Base-by-base conservation (phyloP, 257 asterid species). In the Scutellaria galericulata region DNA sequence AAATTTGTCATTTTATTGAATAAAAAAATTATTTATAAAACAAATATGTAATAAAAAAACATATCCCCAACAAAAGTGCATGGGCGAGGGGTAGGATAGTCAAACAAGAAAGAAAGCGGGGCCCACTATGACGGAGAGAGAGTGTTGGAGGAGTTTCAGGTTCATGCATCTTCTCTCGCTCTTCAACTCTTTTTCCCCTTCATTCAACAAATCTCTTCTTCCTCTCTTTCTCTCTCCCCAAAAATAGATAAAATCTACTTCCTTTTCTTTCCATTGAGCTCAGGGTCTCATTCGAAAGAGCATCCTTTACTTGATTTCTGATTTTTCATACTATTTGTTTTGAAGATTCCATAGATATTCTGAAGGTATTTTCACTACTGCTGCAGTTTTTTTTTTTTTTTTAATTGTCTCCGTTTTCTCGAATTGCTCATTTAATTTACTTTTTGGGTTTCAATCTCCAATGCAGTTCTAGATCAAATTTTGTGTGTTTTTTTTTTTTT, bases 111-210 rank as follows among this genome's bases (percentile, higher is more conserved):
- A 5, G 4, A 40, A 10, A 18, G 54, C 8, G 75, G 83, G 78
- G 13, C 54, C 83, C 77, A 69, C 72, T 6, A 14, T 7, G 45
- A 66, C 7, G 37, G 18, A 42, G 56, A 51, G 65, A 70, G 45
- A 70, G 42, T 9, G 53, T 40, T 39, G 22, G 45, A 39, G 59
- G 20, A 57, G 68, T 52, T 68, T 46, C 59, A 73, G 86, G 83
- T 82, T 79, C 86, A 79, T 82, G 86, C 78, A 79, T 54, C 83
- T 75, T 68, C 58, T 42, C 58, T 42, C 35, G 57, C 77, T 22
- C 61, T 64, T 67, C 79, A 68, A 62, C 6, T 56, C 75, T 47
- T 66, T 77, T 74, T 41, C 59, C 45, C 63, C 39, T 65, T 15
- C 50, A 5, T 39, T 55, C 46, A 51, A 51, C 52, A 81, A 41